A percentile compares a stretch with the other conserved stretches of the same genome.
phyloP scores from a whole-genome alignment of 805 yeast species.

The Soucietia sequanensis region DNA sequence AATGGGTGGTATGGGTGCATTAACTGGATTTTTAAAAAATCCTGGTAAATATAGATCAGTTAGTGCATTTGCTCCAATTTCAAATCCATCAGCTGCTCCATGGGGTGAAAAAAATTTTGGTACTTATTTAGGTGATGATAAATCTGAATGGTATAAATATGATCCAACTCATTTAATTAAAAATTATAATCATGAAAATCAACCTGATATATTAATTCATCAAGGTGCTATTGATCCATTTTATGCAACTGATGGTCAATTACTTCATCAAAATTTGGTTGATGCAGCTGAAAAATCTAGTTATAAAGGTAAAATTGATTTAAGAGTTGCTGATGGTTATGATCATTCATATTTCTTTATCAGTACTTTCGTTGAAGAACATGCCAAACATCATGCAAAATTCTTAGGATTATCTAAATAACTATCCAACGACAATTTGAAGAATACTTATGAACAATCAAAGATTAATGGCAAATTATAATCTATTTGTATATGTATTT shows the following conservation, averaged over 20 bases:
- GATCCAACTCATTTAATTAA: conserved; percentile 82
- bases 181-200: conserved; percentile 48
- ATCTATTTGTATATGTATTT: too few species aligned
- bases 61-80: conserved; percentile 88
- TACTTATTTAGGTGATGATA: conserved; percentile 69
- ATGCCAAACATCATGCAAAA: conserved; percentile 85
- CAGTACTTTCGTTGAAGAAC: conserved; percentile 74
- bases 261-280: conserved; percentile 72
- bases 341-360: conserved; percentile 92
- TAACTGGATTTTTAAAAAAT: conserved; percentile 61
- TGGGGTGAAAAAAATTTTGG: conserved; percentile 90
- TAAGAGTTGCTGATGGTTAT: conserved; percentile 72
- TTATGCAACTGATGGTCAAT: conserved; percentile 55
- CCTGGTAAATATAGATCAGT: conserved; percentile 75
- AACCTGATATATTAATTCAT: conserved; percentile 71
- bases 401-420: conserved; percentile 37
- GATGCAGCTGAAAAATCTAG: conserved; percentile 56
- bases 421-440: conserved; percentile 2
- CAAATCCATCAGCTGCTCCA: conserved; percentile 70
- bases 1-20: conserved; percentile 97
- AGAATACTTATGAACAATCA: too few species aligned
- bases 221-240: conserved; percentile 81
- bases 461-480: too few species aligned
- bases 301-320: conserved; percentile 59
- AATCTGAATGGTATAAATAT: conserved; percentile 64